Evolutionary conservation across 1,284 basidiomycete species (phyloP), one percentile per base, ranked within the genome.

Genomic region (Coniferiporia weirii): DNA sequence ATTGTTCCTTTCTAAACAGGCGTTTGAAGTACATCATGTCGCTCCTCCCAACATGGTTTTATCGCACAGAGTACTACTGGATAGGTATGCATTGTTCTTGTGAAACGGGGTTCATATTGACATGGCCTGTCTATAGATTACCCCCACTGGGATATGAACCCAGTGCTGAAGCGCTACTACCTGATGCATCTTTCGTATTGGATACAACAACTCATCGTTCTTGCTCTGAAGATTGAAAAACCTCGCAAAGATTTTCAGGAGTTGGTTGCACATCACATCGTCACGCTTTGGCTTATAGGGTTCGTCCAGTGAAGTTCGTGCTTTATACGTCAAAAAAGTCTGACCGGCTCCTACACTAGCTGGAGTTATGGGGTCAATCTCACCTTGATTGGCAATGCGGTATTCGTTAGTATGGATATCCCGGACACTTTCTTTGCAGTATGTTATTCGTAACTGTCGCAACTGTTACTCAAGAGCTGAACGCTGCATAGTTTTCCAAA

Each of bases 331-430:
- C 27, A 7, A 12, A 20, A 12, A 40, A 38, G 13, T 15, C 48
- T 17, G 36, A 9, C 32, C 35, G 38, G 17, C 27, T 12, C 34
- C 2, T 47, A 20, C 34, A 40, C 20, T 65, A 90, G 91, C 54
- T 96, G 95, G 94, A 94, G 91, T 67, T 97, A 95, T 68, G 70
- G 85, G 40, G 64, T 90, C 66, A 93, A 93, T 69, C 64, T 93
- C 54, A 98, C 95, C 0, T 77, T 86, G 65, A 95, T 98, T 56
- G 96, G 96, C 12, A 93, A 93, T 64, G 90, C 94, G 1, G 84
- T 99, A 27, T 98, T 91, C 68, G 81, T 96, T 68, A 96, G 94
- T 70, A 99, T 98, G 96, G 96, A 99, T 75, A 81, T 96, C 36
- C 94, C 95, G 2, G 96, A 99, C 70, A 76, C 84, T 20, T 93